A percentile compares a stretch with the other conserved stretches of the same genome.
Evolutionary conservation across 805 yeast genomes (phyloP).

Genomic region (Ogataea naganishii): DNA sequence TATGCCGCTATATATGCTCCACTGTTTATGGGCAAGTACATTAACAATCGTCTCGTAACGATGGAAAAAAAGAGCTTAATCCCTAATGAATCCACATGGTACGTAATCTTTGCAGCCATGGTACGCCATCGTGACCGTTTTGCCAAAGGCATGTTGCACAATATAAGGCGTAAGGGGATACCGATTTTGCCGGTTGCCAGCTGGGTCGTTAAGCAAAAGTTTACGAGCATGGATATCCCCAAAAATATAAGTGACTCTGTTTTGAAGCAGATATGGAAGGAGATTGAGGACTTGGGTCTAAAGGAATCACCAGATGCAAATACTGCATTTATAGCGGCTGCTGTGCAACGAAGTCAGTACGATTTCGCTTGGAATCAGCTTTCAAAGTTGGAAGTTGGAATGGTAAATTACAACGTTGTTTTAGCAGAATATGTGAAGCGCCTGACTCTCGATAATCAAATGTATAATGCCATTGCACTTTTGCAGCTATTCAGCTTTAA

Average conservation of each 20-base stretch:
- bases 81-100: constrained; percentile 16
- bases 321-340: constrained; percentile 6
- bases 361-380: constrained; percentile 8
- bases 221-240: constrained; percentile 1
- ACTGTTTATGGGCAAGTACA: no score
- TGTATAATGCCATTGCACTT: constrained; percentile 14
- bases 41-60: no score
- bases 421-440: constrained; percentile 8
- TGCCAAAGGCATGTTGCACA: constrained; percentile 7
- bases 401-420: constrained; percentile 1
- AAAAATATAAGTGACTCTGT: constrained; percentile 4
- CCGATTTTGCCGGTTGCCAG: constrained; percentile 8
- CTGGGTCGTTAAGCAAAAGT: constrained; percentile 5
- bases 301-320: no score
- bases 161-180: constrained; percentile 5
- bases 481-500: constrained; percentile 9
- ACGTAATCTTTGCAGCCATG: constrained; percentile 9
- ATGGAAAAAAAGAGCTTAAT: constrained; percentile 7
- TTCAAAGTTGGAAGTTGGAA: constrained; percentile 1
- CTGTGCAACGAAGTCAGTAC: constrained; percentile 7
- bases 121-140: no score
- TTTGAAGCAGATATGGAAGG: background rate
- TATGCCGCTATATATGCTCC: no score
- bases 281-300: constrained; percentile 5
- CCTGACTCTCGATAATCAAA: constrained; percentile 8